Evolutionary conservation across 2,329 filamentous ascomycete genomes (phyloP).

Genomic region (Microsporum audouinii): DNA sequence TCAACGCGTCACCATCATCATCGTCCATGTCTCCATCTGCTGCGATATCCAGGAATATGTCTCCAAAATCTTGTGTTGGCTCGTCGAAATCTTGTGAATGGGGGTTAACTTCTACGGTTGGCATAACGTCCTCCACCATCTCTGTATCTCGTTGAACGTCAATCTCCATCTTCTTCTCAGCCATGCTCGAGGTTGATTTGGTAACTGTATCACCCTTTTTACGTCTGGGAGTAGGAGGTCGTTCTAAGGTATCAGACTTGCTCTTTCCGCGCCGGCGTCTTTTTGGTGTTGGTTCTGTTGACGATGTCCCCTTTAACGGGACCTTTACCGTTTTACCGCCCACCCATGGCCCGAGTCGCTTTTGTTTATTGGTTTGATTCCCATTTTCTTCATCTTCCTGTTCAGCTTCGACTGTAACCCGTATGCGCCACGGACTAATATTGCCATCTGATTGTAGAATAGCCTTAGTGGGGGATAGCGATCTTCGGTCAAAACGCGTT

Average conservation of each 20-base stretch:
- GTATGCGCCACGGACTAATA: slow-evolving; percentile 38
- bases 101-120: background rate
- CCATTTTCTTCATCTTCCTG: slow-evolving; percentile 35
- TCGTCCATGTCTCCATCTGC: slow-evolving; percentile 1
- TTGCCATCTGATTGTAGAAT: slow-evolving; percentile 26
- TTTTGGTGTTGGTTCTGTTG: slow-evolving; percentile 28
- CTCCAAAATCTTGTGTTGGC: slow-evolving; percentile 16
- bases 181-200: background rate
- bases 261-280: slow-evolving; percentile 33
- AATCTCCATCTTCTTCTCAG: slow-evolving; percentile 13
- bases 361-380: slow-evolving; percentile 22
- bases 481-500: slow-evolving; percentile 15
- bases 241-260: slow-evolving; percentile 28
- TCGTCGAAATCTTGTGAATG: background rate
- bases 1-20: slow-evolving; percentile 10
- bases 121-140: background rate
- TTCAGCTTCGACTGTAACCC: slow-evolving; percentile 38
- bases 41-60: slow-evolving; percentile 23
- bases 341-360: slow-evolving; percentile 7
- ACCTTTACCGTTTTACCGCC: slow-evolving; percentile 31
- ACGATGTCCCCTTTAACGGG: slow-evolving; percentile 29
- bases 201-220: slow-evolving; percentile 8
- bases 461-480: slow-evolving; percentile 29
- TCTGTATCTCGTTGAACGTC: background rate
- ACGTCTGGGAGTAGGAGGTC: slow-evolving; percentile 26